phyloP scores from a whole-genome alignment of 805 yeast genomes.

The Yarrowia phangngaensis region DNA sequence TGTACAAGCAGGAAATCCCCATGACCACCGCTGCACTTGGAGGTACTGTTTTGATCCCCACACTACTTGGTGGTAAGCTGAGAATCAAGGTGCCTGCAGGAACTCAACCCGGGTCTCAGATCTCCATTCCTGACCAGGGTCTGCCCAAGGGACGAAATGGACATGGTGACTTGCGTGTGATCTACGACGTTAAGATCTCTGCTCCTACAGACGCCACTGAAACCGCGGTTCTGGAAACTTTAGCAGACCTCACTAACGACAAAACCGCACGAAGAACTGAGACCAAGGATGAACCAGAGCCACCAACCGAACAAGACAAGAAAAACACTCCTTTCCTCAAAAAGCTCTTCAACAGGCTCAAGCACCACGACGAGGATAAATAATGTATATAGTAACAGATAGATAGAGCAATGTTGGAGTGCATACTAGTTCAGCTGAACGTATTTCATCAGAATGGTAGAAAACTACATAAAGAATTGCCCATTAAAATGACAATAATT shows the following conservation, averaged over 20 bases:
- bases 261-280: constrained; percentile 65
- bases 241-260: constrained; percentile 88
- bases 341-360: constrained; percentile 38
- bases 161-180: constrained; percentile 79
- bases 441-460: not conserved
- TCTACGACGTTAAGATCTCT: constrained; percentile 64
- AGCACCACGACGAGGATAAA: constrained; percentile 33
- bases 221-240: constrained; percentile 82
- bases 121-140: constrained; percentile 82
- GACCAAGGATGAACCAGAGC: constrained; percentile 14
- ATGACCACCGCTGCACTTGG: constrained; percentile 97
- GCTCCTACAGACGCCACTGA: constrained; percentile 80
- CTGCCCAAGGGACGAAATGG: constrained; percentile 60
- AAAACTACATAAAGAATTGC: no score
- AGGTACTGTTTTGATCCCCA: constrained; percentile 86
- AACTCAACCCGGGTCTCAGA: constrained; percentile 67
- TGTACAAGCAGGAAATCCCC: constrained; percentile 64
- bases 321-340: constrained; percentile 35
- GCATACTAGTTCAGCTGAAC: no score
- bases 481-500: no score
- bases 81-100: constrained; percentile 81
- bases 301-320: constrained; percentile 22
- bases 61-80: constrained; percentile 72
- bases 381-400: constrained; percentile 12
- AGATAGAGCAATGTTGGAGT: not conserved